phyloP scores from a whole-genome alignment of 208 protist genomes.

The Porcisia deanei region DNA sequence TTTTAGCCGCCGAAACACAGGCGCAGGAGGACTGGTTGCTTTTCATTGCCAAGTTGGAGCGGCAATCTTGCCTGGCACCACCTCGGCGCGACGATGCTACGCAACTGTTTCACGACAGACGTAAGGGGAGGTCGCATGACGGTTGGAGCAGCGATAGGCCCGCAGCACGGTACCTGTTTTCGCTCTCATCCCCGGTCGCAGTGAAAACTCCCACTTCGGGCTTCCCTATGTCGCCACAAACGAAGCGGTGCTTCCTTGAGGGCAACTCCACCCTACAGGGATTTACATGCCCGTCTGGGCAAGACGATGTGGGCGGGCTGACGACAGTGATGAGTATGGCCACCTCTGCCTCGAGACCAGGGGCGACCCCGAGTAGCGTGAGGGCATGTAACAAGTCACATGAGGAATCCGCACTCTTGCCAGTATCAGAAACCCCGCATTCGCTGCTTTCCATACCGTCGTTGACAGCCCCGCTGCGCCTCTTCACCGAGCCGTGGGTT shows the following conservation, averaged over 20 bases:
- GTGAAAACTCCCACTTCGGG: background rate
- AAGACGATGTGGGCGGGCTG: background rate
- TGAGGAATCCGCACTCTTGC: background rate
- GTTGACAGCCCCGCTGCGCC: constrained; percentile 11
- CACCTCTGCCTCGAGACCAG: background rate
- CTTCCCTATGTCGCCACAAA: background rate
- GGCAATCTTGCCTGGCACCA: constrained; percentile 17
- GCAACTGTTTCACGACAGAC: background rate
- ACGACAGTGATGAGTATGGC: background rate
- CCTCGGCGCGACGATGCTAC: background rate
- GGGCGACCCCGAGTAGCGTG: background rate
- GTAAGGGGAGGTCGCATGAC: background rate
- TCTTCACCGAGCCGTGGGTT: constrained; percentile 16
- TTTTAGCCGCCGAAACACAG: constrained; percentile 16
- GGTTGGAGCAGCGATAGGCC: background rate
- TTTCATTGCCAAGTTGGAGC: constrained; percentile 22
- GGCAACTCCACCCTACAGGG: background rate
- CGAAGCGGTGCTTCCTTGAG: background rate
- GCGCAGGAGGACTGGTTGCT: constrained; percentile 20
- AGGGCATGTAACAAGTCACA: background rate
- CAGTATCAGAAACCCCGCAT: background rate
- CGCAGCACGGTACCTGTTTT: background rate
- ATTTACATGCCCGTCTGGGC: background rate
- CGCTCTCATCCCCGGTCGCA: background rate
- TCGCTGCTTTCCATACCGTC: background rate